Conservation (phyloP, 306 rosid genomes). For the Fagus crenata region DNA sequence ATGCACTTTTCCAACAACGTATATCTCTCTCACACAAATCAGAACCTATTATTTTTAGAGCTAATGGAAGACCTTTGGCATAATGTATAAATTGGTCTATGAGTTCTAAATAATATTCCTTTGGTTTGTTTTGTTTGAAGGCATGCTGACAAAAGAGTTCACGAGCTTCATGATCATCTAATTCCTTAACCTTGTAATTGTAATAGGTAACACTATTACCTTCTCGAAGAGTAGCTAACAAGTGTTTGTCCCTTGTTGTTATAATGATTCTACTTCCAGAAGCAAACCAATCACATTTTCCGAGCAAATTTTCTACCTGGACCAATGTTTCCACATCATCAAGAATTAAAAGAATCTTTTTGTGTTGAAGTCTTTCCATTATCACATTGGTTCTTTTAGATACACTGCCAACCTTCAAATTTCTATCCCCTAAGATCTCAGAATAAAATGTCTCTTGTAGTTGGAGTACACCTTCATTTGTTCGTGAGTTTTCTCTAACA, state of each 20-base stretch:
- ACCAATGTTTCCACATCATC: slow-evolving; percentile 23
- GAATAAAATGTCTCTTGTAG: slow-evolving; percentile 17
- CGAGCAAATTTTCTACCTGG: slow-evolving; percentile 29
- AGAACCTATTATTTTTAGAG: slow-evolving; percentile 25
- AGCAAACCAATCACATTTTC: slow-evolving; percentile 27
- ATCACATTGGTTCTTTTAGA: slow-evolving; percentile 11
- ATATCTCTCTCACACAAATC: slow-evolving; percentile 13
- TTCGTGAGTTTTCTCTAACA: slow-evolving; percentile 29
- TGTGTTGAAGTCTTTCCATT: slow-evolving; percentile 2
- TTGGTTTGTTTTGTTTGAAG: slow-evolving; percentile 3
- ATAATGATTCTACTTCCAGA: slow-evolving; percentile 24
- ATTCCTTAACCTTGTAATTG: slow-evolving; percentile 14
- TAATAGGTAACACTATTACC: not conserved
- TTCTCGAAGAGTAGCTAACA: slow-evolving; percentile 3
- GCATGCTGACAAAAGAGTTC: slow-evolving; percentile 26
- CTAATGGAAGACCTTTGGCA: slow-evolving; percentile 43
- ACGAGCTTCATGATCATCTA: slow-evolving; percentile 14
- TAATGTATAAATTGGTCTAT: slow-evolving; percentile 22
- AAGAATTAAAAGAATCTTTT: slow-evolving; percentile 24
- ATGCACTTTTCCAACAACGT: slow-evolving; percentile 21
- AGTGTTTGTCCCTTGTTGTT: slow-evolving; percentile 29
- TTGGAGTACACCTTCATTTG: slow-evolving; percentile 16
- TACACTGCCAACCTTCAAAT: not conserved
- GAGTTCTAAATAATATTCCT: not conserved
- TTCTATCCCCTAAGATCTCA: not conserved